These are phyloP conservation scores for Cucumis cinereus DNA, from an alignment of 306 rosid genomes.

Conservation along the genomic window DNA sequence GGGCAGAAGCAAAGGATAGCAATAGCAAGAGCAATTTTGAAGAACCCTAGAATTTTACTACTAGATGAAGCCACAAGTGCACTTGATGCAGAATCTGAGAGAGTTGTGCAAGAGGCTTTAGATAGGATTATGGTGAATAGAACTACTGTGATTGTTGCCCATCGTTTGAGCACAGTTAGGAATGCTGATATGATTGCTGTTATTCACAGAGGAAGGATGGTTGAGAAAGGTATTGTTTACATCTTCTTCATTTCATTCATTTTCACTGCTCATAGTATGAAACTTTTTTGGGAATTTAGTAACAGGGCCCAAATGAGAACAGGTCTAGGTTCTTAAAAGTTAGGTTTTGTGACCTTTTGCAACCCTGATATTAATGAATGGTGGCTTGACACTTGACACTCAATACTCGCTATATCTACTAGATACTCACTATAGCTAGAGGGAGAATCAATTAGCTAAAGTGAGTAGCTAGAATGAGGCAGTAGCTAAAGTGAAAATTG, in stretches of 20 bases:
- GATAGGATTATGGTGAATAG: neutral
- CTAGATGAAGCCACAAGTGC: conserved; percentile 13
- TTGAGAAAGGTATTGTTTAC: conserved; percentile 1
- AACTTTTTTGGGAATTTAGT: too few relatives aligned
- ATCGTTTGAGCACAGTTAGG: conserved; percentile 12
- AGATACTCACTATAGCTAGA: too few relatives aligned
- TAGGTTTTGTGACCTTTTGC: too few relatives aligned
- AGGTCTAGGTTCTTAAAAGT: too few relatives aligned
- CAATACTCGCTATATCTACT: too few relatives aligned
- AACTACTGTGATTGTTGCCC: conserved; percentile 10
- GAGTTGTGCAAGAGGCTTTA: conserved; percentile 9
- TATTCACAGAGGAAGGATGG: conserved; percentile 5
- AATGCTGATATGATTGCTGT: conserved; percentile 7
- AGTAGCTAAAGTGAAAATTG: too few relatives aligned
- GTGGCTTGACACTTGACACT: too few relatives aligned
- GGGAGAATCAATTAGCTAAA: too few relatives aligned
- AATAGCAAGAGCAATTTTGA: conserved; percentile 10
- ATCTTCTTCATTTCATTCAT: neutral
- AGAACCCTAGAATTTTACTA: conserved; percentile 5
- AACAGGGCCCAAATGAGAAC: too few relatives aligned
- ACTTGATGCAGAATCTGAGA: conserved; percentile 10
- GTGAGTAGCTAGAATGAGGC: too few relatives aligned
- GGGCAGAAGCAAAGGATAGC: conserved; percentile 13
- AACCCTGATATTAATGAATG: too few relatives aligned
- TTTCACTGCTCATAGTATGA: too few relatives aligned